Evolutionary conservation across 1,139 yeast genomes (phyloP), one percentile per base, ranked within the genome.

Genomic region (Blastobotrys elegans): DNA sequence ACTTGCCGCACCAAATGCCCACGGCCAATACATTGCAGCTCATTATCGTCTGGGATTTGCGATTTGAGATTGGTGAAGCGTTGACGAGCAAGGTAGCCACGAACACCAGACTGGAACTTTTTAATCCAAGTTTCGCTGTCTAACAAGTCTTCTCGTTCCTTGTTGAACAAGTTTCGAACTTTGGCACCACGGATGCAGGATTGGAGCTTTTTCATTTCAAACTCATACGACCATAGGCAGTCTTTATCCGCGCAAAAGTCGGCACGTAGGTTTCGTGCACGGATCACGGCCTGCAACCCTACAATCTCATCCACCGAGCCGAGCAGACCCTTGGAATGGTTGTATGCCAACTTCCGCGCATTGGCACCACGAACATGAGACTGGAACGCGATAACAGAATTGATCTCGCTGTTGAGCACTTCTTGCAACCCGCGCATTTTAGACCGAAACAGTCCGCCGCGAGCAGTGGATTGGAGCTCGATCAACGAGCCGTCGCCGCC

Each of bases 181-280:
- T 73, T 56, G 1, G 75, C 80, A 27, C 82, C 86, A 51, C 85
- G 70, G 1, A 73, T 69, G 50, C 76, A 68, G 33, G 78, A 67
- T 58, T 80, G 53, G 14, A 50, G 35, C 14, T n/a, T 21, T 11
- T 44, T 47, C 16, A 50, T 14, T 10, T 38, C 44, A 31, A 38
- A 17, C 13, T 51, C 68, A 68, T 39, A 40, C 18, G 45, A 38
- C 14, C 17, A 39, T 13, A 76, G 50, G 48, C 73, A 77, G 46
- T 77, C 82, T 46, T 49, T 46, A 16, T 49, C 47, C 13, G 40
- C 32, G 35, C 39, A 34, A 31, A 48, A 22, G 11, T 45, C 1
- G 80, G 61, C 32, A 44, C 55, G 13, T 47, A 50, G n/a, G 50
- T 50, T 22, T 48, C 58, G 11, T 26, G 47, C 46, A 36, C 58